These are phyloP conservation scores for Alternaria panax DNA, from an alignment of 2,329 filamentous ascomycete genomes.

Conservation along the genomic window DNA sequence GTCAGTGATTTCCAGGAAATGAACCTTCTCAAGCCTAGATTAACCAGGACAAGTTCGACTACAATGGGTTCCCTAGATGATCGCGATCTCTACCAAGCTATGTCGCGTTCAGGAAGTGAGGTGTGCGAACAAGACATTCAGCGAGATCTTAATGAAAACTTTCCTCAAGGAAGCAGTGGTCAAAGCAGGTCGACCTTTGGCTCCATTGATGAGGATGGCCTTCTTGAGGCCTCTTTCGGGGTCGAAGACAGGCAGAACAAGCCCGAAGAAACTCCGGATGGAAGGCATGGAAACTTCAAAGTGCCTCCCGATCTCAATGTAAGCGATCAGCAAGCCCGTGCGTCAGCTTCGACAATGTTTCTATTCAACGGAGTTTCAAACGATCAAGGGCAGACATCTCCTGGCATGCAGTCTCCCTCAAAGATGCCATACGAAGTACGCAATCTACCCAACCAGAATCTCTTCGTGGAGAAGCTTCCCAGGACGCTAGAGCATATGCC, in stretches of 20 bases:
- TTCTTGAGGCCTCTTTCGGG: conserved; percentile 21
- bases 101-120: conserved; percentile 14
- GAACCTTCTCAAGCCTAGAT: conserved; percentile 4
- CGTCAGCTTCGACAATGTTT: background rate
- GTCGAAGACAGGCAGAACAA: conserved; percentile 16
- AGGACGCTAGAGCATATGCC: conserved; percentile 23
- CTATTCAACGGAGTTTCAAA: background rate
- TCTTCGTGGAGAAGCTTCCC: conserved; percentile 37
- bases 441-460: conserved; percentile 33
- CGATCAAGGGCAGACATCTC: background rate
- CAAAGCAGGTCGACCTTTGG: conserved; percentile 38
- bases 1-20: conserved; percentile 6
- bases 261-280: background rate
- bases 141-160: conserved; percentile 4
- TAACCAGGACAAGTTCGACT: conserved; percentile 29
- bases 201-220: conserved; percentile 32
- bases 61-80: conserved; percentile 30
- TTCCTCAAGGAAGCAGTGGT: conserved; percentile 21
- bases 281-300: background rate
- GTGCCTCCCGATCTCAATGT: background rate
- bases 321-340: background rate
- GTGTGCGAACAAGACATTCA: conserved; percentile 6
- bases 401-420: conserved; percentile 21
- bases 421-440: conserved; percentile 36
- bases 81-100: conserved; percentile 16